Evolutionary conservation across 2,329 filamentous ascomycete species (phyloP).

Genomic region (Colletotrichum melonis): DNA sequence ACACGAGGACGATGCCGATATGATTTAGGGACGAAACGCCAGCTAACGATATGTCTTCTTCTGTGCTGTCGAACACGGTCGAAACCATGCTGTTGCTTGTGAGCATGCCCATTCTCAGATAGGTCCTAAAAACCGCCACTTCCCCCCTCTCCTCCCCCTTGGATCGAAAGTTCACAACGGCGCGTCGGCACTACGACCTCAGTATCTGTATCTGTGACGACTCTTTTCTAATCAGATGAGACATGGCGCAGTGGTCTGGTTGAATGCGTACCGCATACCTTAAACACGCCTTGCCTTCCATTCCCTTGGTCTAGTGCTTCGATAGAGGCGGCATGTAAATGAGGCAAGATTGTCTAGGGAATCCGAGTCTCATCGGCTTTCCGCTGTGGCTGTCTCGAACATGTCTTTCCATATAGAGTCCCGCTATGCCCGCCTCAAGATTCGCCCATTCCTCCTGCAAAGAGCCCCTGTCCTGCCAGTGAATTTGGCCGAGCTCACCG

Average conservation of each 20-base stretch:
- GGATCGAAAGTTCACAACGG: background rate
- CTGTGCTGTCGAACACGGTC: background rate
- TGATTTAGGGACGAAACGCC: slow-evolving; percentile 13
- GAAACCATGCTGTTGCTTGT: background rate
- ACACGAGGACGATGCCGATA: slow-evolving; percentile 15
- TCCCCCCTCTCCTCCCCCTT: no score
- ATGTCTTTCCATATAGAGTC: slow-evolving; percentile 13
- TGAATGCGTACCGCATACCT: background rate
- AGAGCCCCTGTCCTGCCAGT: background rate
- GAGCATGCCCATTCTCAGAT: background rate
- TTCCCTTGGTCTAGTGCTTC: background rate
- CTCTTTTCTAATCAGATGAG: slow-evolving; percentile 21
- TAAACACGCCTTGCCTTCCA: background rate
- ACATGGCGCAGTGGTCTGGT: slow-evolving; percentile 15
- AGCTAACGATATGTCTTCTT: slow-evolving; percentile 8
- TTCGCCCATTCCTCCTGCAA: slow-evolving; percentile 4
- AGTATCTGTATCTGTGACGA: background rate
- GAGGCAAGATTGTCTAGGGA: slow-evolving; percentile 17
- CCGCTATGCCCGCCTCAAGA: background rate
- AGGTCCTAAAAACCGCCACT: background rate
- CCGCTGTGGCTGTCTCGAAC: slow-evolving; percentile 20
- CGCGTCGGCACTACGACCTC: slow-evolving; percentile 11
- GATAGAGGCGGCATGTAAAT: slow-evolving; percentile 13
- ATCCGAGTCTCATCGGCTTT: background rate
- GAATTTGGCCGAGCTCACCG: slow-evolving; percentile 30